Conservation (phyloP, 148 eudicot genomes). For the Rhododendron molle region DNA sequence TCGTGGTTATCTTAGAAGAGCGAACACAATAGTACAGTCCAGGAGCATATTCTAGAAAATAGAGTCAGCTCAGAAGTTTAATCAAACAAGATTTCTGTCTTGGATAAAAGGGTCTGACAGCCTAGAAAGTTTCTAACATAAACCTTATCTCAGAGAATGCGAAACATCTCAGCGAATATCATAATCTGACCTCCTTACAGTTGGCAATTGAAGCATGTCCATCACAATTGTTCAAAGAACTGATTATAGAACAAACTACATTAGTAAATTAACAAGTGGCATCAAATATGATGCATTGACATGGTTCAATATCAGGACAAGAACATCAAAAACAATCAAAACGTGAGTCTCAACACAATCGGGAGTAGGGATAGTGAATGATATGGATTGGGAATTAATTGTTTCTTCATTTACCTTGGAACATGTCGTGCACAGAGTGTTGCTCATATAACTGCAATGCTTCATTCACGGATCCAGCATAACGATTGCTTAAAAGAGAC, state of each 20-base stretch:
- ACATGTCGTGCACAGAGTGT: constrained; percentile 36
- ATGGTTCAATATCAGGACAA: not conserved
- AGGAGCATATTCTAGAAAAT: not conserved
- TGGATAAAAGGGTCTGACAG: not conserved
- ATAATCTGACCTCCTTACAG: not conserved
- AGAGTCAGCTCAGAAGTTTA: not conserved
- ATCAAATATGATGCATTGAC: not conserved
- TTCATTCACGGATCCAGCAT: constrained; percentile 48
- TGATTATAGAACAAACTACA: not conserved
- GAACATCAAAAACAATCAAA: not conserved
- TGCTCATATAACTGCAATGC: constrained; percentile 52
- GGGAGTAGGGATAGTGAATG: not conserved
- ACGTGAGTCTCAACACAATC: too few relatives aligned
- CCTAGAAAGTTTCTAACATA: not conserved
- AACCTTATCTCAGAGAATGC: not conserved
- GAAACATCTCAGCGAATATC: not conserved
- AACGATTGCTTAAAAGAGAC: constrained; percentile 33
- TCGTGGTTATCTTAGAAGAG: not conserved
- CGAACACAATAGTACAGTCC: not conserved
- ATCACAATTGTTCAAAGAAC: not conserved
- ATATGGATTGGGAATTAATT: not conserved
- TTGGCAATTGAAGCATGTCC: not conserved
- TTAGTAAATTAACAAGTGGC: not conserved
- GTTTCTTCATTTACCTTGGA: constrained; percentile 45
- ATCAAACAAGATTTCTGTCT: not conserved